Base-by-base conservation (phyloP, 2,329 filamentous ascomycete species). In the Pseudogymnoascus pannorum region DNA sequence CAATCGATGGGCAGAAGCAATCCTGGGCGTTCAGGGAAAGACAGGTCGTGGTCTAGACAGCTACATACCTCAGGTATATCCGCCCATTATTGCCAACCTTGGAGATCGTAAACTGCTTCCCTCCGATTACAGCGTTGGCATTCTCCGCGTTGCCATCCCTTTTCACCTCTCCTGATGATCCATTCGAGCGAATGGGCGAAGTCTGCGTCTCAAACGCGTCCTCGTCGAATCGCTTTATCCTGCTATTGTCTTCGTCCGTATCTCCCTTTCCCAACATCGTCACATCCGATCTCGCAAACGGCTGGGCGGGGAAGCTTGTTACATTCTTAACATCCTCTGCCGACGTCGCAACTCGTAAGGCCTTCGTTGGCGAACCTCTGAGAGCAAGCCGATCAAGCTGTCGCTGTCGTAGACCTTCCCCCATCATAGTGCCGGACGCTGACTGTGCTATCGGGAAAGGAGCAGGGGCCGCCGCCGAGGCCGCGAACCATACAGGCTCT, bases 1-100 rank as follows among this genome's bases (percentile, higher is more conserved):
- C 76, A 67, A 66, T 72, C 71, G 74, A 69, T 61, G 72, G 72
- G 64, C 74, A 75, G 59, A 42, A 63, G 36, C 22, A 44, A 51
- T 40, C 60, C 62, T 72, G 64, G 68, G 69, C 58, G 31, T 16
- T n/a, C 42, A 62, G 61, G 48, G 44, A 33, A 59, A 42, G 61
- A 66, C 63, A 66, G 62, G 58, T 54, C 63, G 61, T 60, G 59
- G 59, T 64, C 64, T 61, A 64, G 61, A 54, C 60, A 65, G 60
- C 58, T 63, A 58, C 61, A 64, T 63, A 92, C 88, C 88, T 89
- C 67, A 93, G 73, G 74, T 91, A 93, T 73, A 93, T 90, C 71
- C 87, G 86, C 38, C 89, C 89, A 74, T 92, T 91, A 71, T 91
- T 89, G 22, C 89, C 89, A 63, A 93, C 89, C 73, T 92, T 92